A percentile compares a stretch with the other conserved stretches of the same genome.
These are phyloP conservation scores for Astrothelium macrocarpum DNA, from an alignment of 495 filamentous ascomycete genomes.

Conservation along the genomic window DNA sequence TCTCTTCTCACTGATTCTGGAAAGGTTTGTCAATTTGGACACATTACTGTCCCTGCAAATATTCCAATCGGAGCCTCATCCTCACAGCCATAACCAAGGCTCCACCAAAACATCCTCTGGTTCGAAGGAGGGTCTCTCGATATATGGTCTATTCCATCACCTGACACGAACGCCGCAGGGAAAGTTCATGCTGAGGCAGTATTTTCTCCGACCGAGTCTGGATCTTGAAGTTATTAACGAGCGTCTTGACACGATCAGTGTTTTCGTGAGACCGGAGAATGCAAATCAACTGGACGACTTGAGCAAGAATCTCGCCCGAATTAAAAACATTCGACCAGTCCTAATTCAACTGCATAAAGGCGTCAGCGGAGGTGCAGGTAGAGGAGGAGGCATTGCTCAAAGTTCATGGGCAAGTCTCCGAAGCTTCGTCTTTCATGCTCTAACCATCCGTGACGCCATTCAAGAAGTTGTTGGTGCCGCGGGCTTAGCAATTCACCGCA, in stretches of 20 bases:
- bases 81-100: slow-evolving; percentile 73
- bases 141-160: slow-evolving; percentile 74
- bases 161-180: slow-evolving; percentile 78
- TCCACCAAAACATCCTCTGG: slow-evolving; percentile 56
- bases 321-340: slow-evolving; percentile 69
- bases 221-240: slow-evolving; percentile 60
- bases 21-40: slow-evolving; percentile 69
- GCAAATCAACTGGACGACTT: slow-evolving; percentile 44
- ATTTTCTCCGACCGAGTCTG: slow-evolving; percentile 73
- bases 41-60: slow-evolving; percentile 79
- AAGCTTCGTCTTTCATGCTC: slow-evolving; percentile 55
- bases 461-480: slow-evolving; percentile 50
- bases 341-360: slow-evolving; percentile 68
- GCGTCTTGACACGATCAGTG: slow-evolving; percentile 58
- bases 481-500: slow-evolving; percentile 45
- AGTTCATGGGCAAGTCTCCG: slow-evolving; percentile 58
- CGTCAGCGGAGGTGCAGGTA: slow-evolving; percentile 51
- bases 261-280: slow-evolving; percentile 66
- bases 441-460: slow-evolving; percentile 59
- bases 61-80: slow-evolving; percentile 72
- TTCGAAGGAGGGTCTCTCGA: slow-evolving; percentile 79
- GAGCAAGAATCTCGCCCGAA: slow-evolving; percentile 53
- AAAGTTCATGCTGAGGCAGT: slow-evolving; percentile 61
- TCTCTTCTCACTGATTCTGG: slow-evolving; percentile 8
- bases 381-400: slow-evolving; percentile 48